These are phyloP conservation scores for Aegilops sharonensis DNA, from an alignment of 176 grass and related monocot genomes.

Conservation along the genomic window DNA sequence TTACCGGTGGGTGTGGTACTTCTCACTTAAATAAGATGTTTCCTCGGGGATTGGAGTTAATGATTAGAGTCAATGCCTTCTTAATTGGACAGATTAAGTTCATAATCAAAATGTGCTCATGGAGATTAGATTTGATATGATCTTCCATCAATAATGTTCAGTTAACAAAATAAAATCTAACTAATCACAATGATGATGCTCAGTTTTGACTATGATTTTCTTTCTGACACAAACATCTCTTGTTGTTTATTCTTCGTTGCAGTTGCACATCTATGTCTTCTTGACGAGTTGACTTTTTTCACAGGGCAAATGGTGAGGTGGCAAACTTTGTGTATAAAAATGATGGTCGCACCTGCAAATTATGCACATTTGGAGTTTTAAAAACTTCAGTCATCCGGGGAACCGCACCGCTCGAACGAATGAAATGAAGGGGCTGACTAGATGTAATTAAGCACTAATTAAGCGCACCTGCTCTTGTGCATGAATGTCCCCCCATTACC, in stretches of 20 bases:
- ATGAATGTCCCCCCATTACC: neutral
- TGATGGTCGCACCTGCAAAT: too few species aligned
- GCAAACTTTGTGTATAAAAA: too few species aligned
- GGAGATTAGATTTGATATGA: neutral
- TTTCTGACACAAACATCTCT: too few species aligned
- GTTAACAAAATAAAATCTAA: neutral
- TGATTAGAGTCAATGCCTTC: conserved; percentile 11
- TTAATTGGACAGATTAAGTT: neutral
- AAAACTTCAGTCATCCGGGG: too few species aligned
- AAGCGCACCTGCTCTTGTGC: neutral
- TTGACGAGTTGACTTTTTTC: too few species aligned
- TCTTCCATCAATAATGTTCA: neutral
- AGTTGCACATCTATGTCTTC: too few species aligned
- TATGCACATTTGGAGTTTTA: too few species aligned
- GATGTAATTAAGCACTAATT: neutral
- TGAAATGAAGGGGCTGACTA: too few species aligned
- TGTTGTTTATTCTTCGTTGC: too few species aligned
- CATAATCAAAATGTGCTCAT: neutral
- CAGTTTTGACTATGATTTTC: neutral
- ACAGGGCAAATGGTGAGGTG: too few species aligned
- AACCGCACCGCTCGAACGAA: too few species aligned
- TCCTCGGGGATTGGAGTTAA: conserved; percentile 11
- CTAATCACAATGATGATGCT: neutral
- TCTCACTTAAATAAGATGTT: neutral
- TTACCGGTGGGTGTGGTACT: neutral